Evolutionary conservation across 768 basidiomycete species (phyloP).

Genomic region (Phlebiopsis gigantea): DNA sequence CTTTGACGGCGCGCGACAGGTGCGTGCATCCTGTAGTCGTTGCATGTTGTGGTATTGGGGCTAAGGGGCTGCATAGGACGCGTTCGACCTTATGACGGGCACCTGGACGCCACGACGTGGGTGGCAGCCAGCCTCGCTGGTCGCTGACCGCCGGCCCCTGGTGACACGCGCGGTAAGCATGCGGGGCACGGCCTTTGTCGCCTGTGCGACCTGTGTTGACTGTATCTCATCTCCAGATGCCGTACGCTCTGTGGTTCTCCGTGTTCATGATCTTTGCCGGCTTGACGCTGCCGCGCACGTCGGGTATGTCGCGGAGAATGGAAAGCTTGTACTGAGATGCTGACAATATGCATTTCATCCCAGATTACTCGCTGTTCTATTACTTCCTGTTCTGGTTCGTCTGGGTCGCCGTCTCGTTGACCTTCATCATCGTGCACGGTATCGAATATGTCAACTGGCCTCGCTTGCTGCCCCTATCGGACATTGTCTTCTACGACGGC

Average conservation of each 20-base stretch:
- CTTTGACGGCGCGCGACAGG: constrained; percentile 91
- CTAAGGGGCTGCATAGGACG: constrained; percentile 55
- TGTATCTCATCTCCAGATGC: constrained; percentile 50
- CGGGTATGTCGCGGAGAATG: constrained; percentile 48
- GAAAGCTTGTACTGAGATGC: background rate
- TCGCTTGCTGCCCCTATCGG: constrained; percentile 69
- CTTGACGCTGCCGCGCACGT: constrained; percentile 79
- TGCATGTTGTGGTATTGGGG: no score
- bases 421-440: constrained; percentile 80
- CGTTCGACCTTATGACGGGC: constrained; percentile 91
- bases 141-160: constrained; percentile 78
- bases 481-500: constrained; percentile 83
- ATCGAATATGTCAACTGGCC: constrained; percentile 97
- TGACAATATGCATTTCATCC: constrained; percentile 10
- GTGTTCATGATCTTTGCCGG: constrained; percentile 87
- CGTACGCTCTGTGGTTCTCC: constrained; percentile 74
- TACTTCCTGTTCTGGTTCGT: constrained; percentile 81
- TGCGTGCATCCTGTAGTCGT: constrained; percentile 25
- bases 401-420: constrained; percentile 52
- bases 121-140: constrained; percentile 61
- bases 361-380: constrained; percentile 82
- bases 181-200: background rate
- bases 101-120: constrained; percentile 81
- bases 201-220: background rate
- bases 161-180: constrained; percentile 72